Evolutionary conservation across 208 protist genomes (phyloP).

Genomic region (Naegleria gruberi): DNA sequence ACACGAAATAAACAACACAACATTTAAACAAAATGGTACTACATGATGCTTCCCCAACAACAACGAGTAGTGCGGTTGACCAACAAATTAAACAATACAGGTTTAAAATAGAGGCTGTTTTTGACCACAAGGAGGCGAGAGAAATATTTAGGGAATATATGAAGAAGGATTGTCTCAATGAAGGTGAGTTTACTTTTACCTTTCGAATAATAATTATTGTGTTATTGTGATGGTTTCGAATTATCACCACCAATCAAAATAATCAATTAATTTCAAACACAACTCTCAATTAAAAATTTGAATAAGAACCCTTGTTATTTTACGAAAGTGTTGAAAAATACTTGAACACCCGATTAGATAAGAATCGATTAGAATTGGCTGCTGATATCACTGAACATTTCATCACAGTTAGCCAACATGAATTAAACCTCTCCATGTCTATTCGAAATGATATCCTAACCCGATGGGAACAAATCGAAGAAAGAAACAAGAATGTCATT

Average conservation of each 20-base stretch:
- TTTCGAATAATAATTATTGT: no score
- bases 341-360: neutral
- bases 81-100: neutral
- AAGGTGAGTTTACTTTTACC: neutral
- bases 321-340: neutral
- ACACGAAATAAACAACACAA: no score
- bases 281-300: no score
- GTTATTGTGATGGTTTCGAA: neutral
- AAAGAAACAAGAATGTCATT: neutral
- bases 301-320: neutral
- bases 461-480: neutral
- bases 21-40: no score
- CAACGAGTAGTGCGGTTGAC: neutral
- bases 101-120: neutral
- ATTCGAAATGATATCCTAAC: neutral
- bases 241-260: neutral
- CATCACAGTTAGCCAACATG: neutral
- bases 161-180: neutral
- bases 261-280: no score
- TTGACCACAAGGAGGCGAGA: neutral
- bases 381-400: neutral
- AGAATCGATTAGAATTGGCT: neutral
- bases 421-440: neutral
- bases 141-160: neutral
- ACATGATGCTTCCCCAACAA: neutral